Evolutionary conservation across 2,329 filamentous ascomycete species (phyloP), one percentile per base, ranked within the genome.

Genomic region (Colletotrichum sp.): DNA sequence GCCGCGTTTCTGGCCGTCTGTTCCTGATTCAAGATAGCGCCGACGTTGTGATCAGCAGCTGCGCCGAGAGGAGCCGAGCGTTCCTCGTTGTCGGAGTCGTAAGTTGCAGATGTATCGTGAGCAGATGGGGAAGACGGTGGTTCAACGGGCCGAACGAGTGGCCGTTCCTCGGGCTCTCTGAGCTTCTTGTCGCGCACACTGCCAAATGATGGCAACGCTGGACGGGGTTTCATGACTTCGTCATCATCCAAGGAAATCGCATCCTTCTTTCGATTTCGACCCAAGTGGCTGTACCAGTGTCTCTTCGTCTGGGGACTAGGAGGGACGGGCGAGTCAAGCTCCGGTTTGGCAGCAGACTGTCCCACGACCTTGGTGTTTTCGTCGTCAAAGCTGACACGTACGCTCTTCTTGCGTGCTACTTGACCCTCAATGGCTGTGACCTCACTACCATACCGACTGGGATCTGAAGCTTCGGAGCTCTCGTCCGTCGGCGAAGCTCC

Each of bases 321-420:
- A 3, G 84, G 68, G 24, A 85, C 75, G 6, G 87, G 83, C 1
- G 87, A 86, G 9, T 87, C 87, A 2, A 82, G 78, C 60, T 86
- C 83, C 3, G 83, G 79, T 6, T 82, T 78, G 12, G 83, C 80
- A 9, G 84, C 84, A 12, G 88, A 83, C 68, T 91, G 87, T 8
- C 89, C 90, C 26, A 91, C 87, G 3, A 92, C 85, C 12, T 90
- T 85, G 10, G 88, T 90, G n/a, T 85, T 88, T 39, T 90, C 89
- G 66, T 95, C 93, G 77, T 95, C 93, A 81, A 96, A 98, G 84
- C 95, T 98, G 63, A 96, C 94, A 28, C 94, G 89, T 2, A 91
- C 90, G 52, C 89, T 90, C 83, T 93, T 95, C 84, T 92, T 95
- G 75, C 91, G 87, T 21, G 84, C 79, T 2, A 83, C 36, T 3